phyloP scores from a whole-genome alignment of 1,284 basidiomycete species.

The Tetrapyrgos nigripes region DNA sequence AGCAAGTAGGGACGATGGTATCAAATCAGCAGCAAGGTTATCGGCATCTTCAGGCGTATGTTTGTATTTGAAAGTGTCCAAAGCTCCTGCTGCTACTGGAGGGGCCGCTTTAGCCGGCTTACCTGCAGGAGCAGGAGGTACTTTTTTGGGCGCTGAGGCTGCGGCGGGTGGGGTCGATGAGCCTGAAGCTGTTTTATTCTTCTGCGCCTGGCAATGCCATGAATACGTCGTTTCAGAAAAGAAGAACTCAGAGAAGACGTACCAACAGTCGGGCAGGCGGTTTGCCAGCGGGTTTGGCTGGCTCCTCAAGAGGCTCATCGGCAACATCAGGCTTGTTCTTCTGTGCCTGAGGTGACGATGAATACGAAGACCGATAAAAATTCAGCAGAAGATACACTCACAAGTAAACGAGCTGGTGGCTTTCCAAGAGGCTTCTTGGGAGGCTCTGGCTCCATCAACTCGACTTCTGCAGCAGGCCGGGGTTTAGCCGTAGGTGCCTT shows the following conservation, averaged over 20 bases:
- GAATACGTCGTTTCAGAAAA: neutral
- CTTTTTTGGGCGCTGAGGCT: constrained; percentile 21
- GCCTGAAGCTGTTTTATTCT: constrained; percentile 48
- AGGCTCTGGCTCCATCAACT: constrained; percentile 28
- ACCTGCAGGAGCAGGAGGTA: constrained; percentile 52
- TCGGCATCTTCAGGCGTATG: constrained; percentile 95
- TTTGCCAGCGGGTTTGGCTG: constrained; percentile 42
- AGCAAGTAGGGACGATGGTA: constrained; percentile 77
- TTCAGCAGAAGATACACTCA: constrained; percentile 26
- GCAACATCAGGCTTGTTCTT: constrained; percentile 53
- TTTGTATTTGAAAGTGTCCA: constrained; percentile 92
- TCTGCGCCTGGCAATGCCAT: constrained; percentile 51
- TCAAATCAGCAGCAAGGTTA: constrained; percentile 72
- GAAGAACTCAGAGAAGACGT: constrained; percentile 10
- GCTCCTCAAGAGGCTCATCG: constrained; percentile 23
- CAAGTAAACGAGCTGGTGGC: constrained; percentile 55
- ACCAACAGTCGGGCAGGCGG: constrained; percentile 57
- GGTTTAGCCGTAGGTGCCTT: constrained; percentile 39
- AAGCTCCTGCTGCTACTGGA: constrained; percentile 52
- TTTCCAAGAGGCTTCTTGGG: constrained; percentile 54
- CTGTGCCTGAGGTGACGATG: constrained; percentile 45
- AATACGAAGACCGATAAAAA: neutral
- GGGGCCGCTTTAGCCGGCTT: constrained; percentile 62
- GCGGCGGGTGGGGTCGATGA: constrained; percentile 26
- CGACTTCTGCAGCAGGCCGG: constrained; percentile 30